Conservation (phyloP, 495 filamentous ascomycete genomes). For the Aspergillus nidulans region DNA sequence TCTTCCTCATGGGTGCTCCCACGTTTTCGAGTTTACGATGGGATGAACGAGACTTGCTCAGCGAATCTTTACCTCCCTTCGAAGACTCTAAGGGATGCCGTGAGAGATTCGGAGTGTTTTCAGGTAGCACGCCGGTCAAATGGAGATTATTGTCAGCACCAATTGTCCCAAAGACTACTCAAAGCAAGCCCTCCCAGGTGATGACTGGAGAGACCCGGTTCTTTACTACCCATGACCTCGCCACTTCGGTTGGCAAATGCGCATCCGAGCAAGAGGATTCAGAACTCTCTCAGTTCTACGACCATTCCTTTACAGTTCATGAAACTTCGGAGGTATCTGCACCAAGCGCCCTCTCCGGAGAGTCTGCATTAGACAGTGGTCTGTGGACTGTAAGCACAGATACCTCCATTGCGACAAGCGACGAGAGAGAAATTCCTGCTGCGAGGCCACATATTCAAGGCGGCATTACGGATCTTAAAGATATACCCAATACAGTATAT, state of each 20-base stretch:
- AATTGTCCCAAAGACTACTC: constrained; percentile 9
- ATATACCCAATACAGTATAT: constrained; percentile 66
- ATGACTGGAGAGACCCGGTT: constrained; percentile 39
- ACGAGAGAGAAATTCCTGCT: constrained; percentile 12
- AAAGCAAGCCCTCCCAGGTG: constrained; percentile 2
- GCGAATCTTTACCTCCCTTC: constrained; percentile 46
- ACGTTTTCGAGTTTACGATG: constrained; percentile 50
- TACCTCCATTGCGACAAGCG: constrained; percentile 15
- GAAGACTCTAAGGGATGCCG: constrained; percentile 15
- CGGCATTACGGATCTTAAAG: constrained; percentile 57
- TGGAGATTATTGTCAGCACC: constrained; percentile 35
- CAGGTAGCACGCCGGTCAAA: constrained; percentile 27
- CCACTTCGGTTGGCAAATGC: constrained; percentile 18
- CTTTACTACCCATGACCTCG: constrained; percentile 42
- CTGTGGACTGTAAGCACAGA: constrained; percentile 20
- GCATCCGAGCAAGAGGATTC: constrained; percentile 31
- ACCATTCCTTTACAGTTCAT: constrained; percentile 66
- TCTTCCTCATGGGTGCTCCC: constrained; percentile 64
- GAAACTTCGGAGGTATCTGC: constrained; percentile 36
- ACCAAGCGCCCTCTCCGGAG: constrained; percentile 13
- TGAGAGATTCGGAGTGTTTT: neutral
- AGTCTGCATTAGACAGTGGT: constrained; percentile 27
- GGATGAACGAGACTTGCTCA: constrained; percentile 48
- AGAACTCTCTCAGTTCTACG: constrained; percentile 59
- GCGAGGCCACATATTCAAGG: constrained; percentile 19